These are phyloP conservation scores for Aureobasidium sp. DNA, from an alignment of 2,329 filamentous ascomycete genomes.

Conservation along the genomic window DNA sequence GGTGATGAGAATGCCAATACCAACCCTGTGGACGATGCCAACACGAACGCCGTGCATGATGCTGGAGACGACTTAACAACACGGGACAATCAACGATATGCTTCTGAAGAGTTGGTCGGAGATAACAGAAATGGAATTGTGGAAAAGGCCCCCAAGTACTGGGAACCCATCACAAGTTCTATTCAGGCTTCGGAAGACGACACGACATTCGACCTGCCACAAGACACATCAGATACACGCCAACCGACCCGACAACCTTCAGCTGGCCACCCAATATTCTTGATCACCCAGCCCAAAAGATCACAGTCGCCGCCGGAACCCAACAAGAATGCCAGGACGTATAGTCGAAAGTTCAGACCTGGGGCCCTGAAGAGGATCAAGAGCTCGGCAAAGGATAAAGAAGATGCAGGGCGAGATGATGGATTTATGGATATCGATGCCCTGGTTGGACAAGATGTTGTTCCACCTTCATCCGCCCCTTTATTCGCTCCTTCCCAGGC, in stretches of 20 bases:
- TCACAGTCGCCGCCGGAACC: background rate
- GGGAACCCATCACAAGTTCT: background rate
- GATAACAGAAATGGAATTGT: background rate
- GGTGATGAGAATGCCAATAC: background rate
- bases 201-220: background rate
- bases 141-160: background rate
- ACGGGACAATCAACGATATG: background rate
- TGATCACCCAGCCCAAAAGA: background rate
- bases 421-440: constrained; percentile 3
- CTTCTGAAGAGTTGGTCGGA: background rate
- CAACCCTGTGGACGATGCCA: no score
- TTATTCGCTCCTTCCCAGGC: constrained; percentile 18
- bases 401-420: background rate
- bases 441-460: background rate
- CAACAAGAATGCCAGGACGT: background rate
- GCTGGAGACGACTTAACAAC: background rate
- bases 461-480: constrained; percentile 17
- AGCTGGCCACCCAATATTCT: constrained; percentile 1
- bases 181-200: background rate
- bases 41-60: background rate
- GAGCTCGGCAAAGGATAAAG: background rate
- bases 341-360: background rate
- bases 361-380: background rate
- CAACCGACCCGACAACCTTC: background rate
- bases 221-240: background rate